Evolutionary conservation across 2,329 filamentous ascomycete species (phyloP).

Genomic region (Diaporthe ilicicola): DNA sequence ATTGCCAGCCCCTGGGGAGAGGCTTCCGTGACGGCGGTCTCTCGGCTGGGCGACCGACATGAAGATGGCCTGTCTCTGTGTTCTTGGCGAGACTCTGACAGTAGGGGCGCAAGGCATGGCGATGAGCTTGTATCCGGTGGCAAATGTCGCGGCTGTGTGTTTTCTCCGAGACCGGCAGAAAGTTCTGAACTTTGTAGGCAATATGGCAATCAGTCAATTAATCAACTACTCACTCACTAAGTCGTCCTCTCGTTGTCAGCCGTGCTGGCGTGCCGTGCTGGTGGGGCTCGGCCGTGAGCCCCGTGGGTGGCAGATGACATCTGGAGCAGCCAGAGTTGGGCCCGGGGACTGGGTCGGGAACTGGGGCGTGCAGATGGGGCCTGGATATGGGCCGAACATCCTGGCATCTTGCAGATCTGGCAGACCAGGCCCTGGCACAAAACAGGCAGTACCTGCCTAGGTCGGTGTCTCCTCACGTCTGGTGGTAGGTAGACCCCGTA

Average conservation of each 20-base stretch:
- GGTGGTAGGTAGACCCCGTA: background rate
- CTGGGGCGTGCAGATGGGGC: background rate
- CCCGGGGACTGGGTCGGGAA: background rate
- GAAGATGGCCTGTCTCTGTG: background rate
- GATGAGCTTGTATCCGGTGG: background rate
- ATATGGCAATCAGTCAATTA: background rate
- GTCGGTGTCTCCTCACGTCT: background rate
- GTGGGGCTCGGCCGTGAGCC: background rate
- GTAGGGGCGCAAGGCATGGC: background rate
- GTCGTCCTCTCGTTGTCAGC: background rate
- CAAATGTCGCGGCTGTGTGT: background rate
- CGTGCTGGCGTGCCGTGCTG: background rate
- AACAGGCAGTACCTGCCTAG: background rate
- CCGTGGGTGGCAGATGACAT: conserved; percentile 1
- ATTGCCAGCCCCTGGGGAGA: conserved; percentile 12
- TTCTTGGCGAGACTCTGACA: background rate
- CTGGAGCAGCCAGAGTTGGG: background rate
- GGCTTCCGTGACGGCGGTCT: background rate
- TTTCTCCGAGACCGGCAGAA: background rate
- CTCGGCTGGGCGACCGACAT: background rate
- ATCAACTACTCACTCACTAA: background rate
- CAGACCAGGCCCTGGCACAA: background rate
- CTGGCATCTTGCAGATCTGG: conserved; percentile 21
- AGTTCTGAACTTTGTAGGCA: background rate
- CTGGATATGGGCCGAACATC: conserved; percentile 7